phyloP scores from a whole-genome alignment of 331 rosid species.

The Quercus lobata region DNA sequence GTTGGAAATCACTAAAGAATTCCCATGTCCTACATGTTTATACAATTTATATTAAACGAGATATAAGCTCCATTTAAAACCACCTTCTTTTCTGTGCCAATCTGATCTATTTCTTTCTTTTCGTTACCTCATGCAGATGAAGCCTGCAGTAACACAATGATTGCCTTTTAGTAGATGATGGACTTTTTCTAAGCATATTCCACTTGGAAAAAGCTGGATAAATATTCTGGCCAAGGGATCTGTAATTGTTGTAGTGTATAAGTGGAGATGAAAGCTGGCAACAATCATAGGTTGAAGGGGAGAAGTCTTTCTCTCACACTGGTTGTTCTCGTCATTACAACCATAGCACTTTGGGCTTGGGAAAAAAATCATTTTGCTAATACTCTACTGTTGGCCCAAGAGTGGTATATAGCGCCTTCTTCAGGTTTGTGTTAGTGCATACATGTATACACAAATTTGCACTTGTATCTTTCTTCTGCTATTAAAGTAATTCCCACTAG shows the following conservation, averaged over 20 bases:
- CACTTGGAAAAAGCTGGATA: not conserved
- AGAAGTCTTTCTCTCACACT: constrained; percentile 46
- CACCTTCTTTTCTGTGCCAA: not conserved
- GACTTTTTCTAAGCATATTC: constrained; percentile 13
- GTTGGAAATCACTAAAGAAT: not conserved
- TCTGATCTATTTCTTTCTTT: not conserved
- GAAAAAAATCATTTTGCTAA: constrained; percentile 58
- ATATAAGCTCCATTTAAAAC: not conserved
- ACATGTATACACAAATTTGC: not conserved
- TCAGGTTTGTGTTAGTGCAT: constrained; percentile 49
- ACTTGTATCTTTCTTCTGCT: not conserved
- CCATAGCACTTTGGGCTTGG: constrained; percentile 67
- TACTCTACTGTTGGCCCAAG: constrained; percentile 44
- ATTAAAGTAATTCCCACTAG: not conserved
- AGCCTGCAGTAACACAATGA: not conserved
- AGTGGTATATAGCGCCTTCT: constrained; percentile 36
- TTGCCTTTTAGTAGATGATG: not conserved
- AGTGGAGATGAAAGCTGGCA: constrained; percentile 66
- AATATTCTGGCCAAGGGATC: constrained; percentile 2
- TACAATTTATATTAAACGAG: not conserved
- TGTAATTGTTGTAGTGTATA: constrained; percentile 5
- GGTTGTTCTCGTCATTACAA: constrained; percentile 44
- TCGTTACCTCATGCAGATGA: not conserved
- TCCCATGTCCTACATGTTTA: not conserved
- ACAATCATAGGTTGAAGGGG: constrained; percentile 37